Conservation (phyloP, 176 grass and related monocot genomes). For the Bothriochloa decipiens region DNA sequence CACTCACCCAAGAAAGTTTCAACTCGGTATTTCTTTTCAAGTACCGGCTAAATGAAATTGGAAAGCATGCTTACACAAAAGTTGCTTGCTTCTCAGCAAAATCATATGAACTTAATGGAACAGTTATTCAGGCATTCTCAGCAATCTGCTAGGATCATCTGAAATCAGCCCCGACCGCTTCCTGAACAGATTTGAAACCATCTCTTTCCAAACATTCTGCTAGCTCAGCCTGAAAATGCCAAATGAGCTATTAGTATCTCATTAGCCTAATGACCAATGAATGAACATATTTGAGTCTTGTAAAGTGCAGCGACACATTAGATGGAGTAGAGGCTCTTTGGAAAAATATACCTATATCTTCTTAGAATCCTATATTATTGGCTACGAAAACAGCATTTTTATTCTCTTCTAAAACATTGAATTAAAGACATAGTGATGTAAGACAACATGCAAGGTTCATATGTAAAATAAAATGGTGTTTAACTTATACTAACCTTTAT, state of each 20-base stretch:
- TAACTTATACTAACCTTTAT: slow-evolving; percentile 70
- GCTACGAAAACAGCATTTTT: not conserved
- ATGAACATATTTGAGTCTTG: not conserved
- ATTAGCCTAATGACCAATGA: not conserved
- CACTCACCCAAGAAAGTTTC: slow-evolving; percentile 39
- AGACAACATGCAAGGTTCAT: not conserved
- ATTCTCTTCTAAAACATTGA: not conserved
- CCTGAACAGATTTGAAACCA: slow-evolving; percentile 88
- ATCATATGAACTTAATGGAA: slow-evolving; percentile 14
- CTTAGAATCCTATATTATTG: not conserved
- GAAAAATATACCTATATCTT: not conserved
- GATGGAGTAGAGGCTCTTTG: no score
- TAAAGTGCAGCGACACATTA: not conserved
- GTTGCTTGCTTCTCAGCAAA: slow-evolving; percentile 2
- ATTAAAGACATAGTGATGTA: not conserved
- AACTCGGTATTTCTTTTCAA: slow-evolving; percentile 27
- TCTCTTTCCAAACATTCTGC: slow-evolving; percentile 92
- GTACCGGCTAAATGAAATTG: slow-evolving; percentile 15
- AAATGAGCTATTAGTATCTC: slow-evolving; percentile 30
- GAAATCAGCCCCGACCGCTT: slow-evolving; percentile 83
- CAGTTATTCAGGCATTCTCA: slow-evolving; percentile 38
- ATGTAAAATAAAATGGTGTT: slow-evolving; percentile 2
- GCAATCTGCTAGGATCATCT: slow-evolving; percentile 41
- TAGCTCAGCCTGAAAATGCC: slow-evolving; percentile 67
- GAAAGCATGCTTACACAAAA: slow-evolving; percentile 34